phyloP scores from a whole-genome alignment of 306 rosid species.

The Cercis canadensis region DNA sequence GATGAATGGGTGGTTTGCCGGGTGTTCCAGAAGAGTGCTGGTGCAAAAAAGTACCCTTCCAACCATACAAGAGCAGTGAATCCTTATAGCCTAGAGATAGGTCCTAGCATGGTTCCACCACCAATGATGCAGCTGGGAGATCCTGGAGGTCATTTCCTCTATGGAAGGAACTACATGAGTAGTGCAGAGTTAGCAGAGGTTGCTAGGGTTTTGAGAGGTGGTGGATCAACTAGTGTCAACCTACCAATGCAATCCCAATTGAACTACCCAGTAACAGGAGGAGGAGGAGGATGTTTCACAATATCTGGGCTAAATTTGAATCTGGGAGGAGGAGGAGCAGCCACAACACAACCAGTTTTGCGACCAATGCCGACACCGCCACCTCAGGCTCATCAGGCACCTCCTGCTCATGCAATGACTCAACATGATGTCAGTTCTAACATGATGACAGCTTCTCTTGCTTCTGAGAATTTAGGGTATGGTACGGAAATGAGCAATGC shows the following conservation, averaged over 20 bases:
- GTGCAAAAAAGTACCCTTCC: conserved; percentile 72
- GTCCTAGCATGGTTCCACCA: conserved; percentile 49
- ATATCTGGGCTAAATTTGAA: conserved; percentile 75
- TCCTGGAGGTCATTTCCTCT: conserved; percentile 53
- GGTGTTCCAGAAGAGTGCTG: conserved; percentile 80
- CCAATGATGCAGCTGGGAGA: conserved; percentile 75
- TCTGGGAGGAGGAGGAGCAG: conserved; percentile 50
- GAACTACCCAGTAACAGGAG: conserved; percentile 47
- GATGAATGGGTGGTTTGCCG: conserved; percentile 97
- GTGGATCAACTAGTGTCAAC: conserved; percentile 46
- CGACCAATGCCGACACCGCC: conserved; percentile 43
- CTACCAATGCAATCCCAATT: conserved; percentile 50
- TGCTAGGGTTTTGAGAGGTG: conserved; percentile 57
- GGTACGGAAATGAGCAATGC: conserved; percentile 57
- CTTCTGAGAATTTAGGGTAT: conserved; percentile 51
- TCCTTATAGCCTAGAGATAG: conserved; percentile 68
- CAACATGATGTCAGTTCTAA: conserved; percentile 51
- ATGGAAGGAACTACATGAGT: conserved; percentile 61
- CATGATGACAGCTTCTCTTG: conserved; percentile 47
- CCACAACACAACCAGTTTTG: conserved; percentile 41
- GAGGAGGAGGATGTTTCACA: conserved; percentile 60
- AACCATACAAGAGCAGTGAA: conserved; percentile 60
- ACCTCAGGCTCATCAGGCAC: neutral
- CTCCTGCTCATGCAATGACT: conserved; percentile 25
- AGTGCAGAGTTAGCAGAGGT: conserved; percentile 68